Evolutionary conservation across 1,284 basidiomycete genomes (phyloP), one percentile per base, ranked within the genome.

Genomic region (Cutaneotrichosporon dermatis): DNA sequence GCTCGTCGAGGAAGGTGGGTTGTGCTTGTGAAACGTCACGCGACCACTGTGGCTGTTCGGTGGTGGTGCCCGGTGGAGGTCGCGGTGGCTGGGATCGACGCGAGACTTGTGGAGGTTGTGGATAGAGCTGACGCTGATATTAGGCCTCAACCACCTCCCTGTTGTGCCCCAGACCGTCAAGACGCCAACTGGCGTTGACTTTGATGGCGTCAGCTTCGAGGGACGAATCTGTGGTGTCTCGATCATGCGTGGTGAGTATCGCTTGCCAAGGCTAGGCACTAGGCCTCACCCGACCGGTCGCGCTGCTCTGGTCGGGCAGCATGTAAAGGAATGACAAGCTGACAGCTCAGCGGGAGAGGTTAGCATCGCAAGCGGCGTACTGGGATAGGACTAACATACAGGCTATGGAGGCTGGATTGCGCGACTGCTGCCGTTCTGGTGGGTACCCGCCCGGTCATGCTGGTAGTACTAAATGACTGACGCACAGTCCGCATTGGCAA

Each of bases 201-300:
- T 93, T 72, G 83, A 90, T 57, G 93, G 93, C 13, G 90, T 95
- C 5, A 88, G 88, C 0, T 96, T 96, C 75, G 87, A 93, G 72
- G 93, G 93, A 15, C 90, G 91, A 79, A 96, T 97, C 66, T 94
- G 92, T 72, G 92, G 92, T 13, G 92, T 96, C 34, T 92, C 90
- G 2, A 96, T 97, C 71, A 83, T 96, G 75, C 83, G 91, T 40
- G 75, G 75, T 77, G 58, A 65, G 74, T 61, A 3, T 25, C 2
- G 2, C 3, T 25, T 2, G 25, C 25, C 25, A 25, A 25, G 25
- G 25, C 25, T 25, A 25, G 25, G 25, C 25, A 25, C 25, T 3
- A 25, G 3, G 25, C 25, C 25, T 25, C 25, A 49, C 46, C 46
- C 50, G 50, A 40, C 37, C 50, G 50, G 37, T 33, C 37, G 39